Base-by-base conservation (phyloP, 805 yeast species). In the Wickerhamiella alocasiicola region DNA sequence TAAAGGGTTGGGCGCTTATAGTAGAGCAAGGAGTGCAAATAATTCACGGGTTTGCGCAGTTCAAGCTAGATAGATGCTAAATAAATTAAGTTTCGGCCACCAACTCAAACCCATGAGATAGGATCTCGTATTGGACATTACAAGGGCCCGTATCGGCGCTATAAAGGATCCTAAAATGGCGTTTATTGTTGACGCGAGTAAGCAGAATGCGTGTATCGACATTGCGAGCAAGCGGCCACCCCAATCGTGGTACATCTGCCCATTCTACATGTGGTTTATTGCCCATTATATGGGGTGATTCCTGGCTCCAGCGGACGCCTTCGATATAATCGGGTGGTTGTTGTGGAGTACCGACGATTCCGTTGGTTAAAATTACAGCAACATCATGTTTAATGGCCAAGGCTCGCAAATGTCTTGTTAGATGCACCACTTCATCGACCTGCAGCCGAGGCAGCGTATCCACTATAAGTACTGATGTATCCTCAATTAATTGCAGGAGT, bases 361-460 rank as follows among this genome's bases (percentile, higher is more conserved):
- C 95, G 51, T 87, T 85, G 0, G 85, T 71, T 1, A 80, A 69
- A 0, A 83, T 74, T 0, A 87, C 58, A 0, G 93, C 80, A 4
- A 81, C 53, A 17, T 68, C 57, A 52, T 63, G 57, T 12, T 64
- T 54, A 16, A 53, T 49, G 0, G 84, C 76, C 18, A 80, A 45
- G 9, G 56, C 51, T 9, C 72, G 62, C 41, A 85, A 59, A 41
- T 3, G 15, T 3, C 21, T 6, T 9, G 20, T n/a, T 2, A 21
- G 20, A 6, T 7, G 2, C 3, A 36, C 9, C 18, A 36, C 27
- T 9, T 36, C 25, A 2, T 27, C 31, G 13, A 29, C 17, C 6
- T 17, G n/a, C 4, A 36, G 32, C 17, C 21, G 9, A 11, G 31
- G 39, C 9, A 36, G 23, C 3, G 39, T 28, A 15, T 36, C 39